Percentiles rank a stretch among this genome's conserved stretches.
Conservation (phyloP, 352 stramenopile species). For the Pythium rishiriense region DNA sequence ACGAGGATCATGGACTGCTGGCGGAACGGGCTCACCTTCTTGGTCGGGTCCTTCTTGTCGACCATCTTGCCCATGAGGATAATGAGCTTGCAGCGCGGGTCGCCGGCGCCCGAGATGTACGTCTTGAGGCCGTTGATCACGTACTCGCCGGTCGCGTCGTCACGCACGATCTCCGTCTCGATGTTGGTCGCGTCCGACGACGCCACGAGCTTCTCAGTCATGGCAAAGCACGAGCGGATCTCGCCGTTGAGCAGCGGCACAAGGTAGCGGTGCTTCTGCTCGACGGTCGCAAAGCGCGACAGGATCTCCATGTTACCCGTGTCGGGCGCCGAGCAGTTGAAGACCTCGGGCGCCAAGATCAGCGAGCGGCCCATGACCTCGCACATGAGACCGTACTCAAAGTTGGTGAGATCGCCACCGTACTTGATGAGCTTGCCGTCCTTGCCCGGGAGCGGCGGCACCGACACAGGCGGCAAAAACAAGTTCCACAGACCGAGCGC, state of each 20-base stretch:
- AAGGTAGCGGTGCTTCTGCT: slow-evolving; percentile 94
- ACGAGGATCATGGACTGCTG: slow-evolving; percentile 93
- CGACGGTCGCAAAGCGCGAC: slow-evolving; percentile 89
- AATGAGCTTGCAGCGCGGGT: slow-evolving; percentile 93
- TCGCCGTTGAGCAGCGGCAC: slow-evolving; percentile 90
- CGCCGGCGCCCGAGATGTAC: slow-evolving; percentile 95
- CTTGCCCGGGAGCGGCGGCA: slow-evolving; percentile 47
- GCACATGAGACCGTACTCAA: slow-evolving; percentile 96
- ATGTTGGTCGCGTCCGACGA: slow-evolving; percentile 97
- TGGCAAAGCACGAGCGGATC: slow-evolving; percentile 95
- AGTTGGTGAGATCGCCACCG: slow-evolving; percentile 73
- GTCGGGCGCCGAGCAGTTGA: slow-evolving; percentile 97
- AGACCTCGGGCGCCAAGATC: slow-evolving; percentile 92
- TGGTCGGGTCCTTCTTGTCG: slow-evolving; percentile 27
- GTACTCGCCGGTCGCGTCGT: slow-evolving; percentile 80
- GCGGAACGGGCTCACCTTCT: slow-evolving; percentile 47
- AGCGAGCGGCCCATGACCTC: slow-evolving; percentile 94
- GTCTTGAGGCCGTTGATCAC: slow-evolving; percentile 96
- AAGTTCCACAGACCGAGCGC: slow-evolving; percentile 95
- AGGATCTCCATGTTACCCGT: slow-evolving; percentile 99
- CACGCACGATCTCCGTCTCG: slow-evolving; percentile 70
- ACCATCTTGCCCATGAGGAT: slow-evolving; percentile 82
- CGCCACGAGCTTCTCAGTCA: slow-evolving; percentile 96
- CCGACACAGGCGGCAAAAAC: slow-evolving; percentile 83
- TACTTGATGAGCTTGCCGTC: slow-evolving; percentile 44